A percentile compares a stretch with the other conserved stretches of the same genome.
phyloP scores from a whole-genome alignment of 2,329 filamentous ascomycete species.

The Blumeriella jaapii region DNA sequence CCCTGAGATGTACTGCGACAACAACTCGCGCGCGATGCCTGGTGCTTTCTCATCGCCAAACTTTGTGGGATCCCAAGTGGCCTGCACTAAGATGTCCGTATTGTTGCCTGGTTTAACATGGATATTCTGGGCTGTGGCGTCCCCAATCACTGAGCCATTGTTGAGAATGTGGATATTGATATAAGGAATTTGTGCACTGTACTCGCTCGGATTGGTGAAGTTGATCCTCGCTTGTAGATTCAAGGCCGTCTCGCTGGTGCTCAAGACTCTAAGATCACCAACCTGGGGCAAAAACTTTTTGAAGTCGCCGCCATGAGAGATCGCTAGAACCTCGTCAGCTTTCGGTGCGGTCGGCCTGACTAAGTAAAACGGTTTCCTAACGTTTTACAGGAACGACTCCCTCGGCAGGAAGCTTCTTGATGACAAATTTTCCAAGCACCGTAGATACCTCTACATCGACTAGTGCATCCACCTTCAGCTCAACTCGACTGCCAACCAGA shows the following conservation, averaged over 20 bases:
- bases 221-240: slow-evolving; percentile 63
- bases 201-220: slow-evolving; percentile 81
- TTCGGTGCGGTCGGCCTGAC: slow-evolving; percentile 23
- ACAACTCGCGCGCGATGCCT: slow-evolving; percentile 54
- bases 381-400: slow-evolving; percentile 86
- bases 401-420: slow-evolving; percentile 76
- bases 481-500: slow-evolving; percentile 61
- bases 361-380: slow-evolving; percentile 53
- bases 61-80: slow-evolving; percentile 60
- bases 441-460: slow-evolving; percentile 79
- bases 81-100: slow-evolving; percentile 52
- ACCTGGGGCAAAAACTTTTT: slow-evolving; percentile 48
- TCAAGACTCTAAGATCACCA: slow-evolving; percentile 57
- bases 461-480: slow-evolving; percentile 62
- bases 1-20: slow-evolving; percentile 82
- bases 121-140: slow-evolving; percentile 56
- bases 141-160: slow-evolving; percentile 64
- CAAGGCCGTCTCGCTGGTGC: slow-evolving; percentile 61
- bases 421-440: slow-evolving; percentile 65
- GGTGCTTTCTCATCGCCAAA: slow-evolving; percentile 50
- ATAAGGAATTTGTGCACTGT: slow-evolving; percentile 72
- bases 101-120: slow-evolving; percentile 60
- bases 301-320: slow-evolving; percentile 40
- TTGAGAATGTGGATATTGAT: slow-evolving; percentile 64
- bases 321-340: slow-evolving; percentile 37